These are phyloP conservation scores for Vitis cinerea DNA, from an alignment of 164 flowering plant species.

Conservation along the genomic window DNA sequence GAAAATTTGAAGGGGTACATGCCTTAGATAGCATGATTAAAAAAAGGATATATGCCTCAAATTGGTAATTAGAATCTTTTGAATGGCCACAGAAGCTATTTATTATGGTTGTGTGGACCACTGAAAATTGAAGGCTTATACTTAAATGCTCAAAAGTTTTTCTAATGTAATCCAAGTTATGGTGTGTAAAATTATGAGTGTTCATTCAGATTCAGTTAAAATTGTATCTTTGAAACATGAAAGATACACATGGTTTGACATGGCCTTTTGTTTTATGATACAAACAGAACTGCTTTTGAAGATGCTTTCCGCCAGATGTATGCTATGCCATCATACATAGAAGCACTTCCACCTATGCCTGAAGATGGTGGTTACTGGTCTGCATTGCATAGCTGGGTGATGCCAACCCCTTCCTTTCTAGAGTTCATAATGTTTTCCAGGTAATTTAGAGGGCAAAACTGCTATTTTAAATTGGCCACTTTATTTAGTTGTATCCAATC, in stretches of 20 bases:
- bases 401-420: slow-evolving; percentile 93
- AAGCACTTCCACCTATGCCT: slow-evolving; percentile 96
- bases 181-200: background rate
- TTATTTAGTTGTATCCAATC: background rate
- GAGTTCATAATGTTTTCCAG: slow-evolving; percentile 93
- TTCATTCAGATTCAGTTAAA: background rate
- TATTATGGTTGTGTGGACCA: no score
- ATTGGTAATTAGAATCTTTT: no score
- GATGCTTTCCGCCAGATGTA: slow-evolving; percentile 84
- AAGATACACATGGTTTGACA: background rate
- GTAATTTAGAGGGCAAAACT: slow-evolving; percentile 27
- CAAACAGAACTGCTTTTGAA: slow-evolving; percentile 69
- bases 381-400: slow-evolving; percentile 89
- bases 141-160: background rate
- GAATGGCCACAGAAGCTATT: no score
- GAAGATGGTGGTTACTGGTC: slow-evolving; percentile 93
- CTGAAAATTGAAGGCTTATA: background rate
- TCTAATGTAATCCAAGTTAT: background rate
- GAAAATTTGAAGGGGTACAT: background rate
- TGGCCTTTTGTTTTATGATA: slow-evolving; percentile 9
- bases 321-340: slow-evolving; percentile 59
- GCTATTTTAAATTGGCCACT: background rate
- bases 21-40: no score
- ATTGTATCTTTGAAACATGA: no score
- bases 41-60: no score